phyloP scores from a whole-genome alignment of 1,284 basidiomycete genomes.

The Sporisorium scitamineum region DNA sequence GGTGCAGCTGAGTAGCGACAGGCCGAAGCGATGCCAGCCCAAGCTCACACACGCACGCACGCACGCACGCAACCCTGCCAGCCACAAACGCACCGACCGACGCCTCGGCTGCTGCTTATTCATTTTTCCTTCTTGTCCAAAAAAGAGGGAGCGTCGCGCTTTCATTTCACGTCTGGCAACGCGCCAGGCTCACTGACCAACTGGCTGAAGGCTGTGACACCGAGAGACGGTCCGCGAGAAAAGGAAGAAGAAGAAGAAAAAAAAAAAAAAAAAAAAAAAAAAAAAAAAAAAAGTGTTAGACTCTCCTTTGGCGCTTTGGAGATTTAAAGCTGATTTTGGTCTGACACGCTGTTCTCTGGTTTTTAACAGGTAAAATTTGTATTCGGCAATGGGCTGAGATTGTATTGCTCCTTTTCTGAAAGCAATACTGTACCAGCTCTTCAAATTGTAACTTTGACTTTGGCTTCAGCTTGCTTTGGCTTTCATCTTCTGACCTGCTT shows the following conservation, averaged over 20 bases:
- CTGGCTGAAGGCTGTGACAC: too few species aligned
- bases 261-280: too few species aligned
- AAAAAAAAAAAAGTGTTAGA: slow-evolving; percentile 35
- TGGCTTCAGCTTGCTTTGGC: neutral
- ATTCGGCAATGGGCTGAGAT: neutral
- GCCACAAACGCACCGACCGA: neutral
- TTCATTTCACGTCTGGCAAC: neutral
- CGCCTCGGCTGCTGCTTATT: neutral
- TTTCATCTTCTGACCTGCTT: neutral
- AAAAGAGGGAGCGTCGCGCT: neutral
- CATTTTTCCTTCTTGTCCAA: neutral
- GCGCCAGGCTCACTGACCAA: neutral
- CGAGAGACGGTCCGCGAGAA: slow-evolving; percentile 5
- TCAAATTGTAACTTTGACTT: neutral
- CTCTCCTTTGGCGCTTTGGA: neutral
- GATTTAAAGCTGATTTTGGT: slow-evolving; percentile 8
- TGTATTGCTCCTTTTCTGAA: neutral
- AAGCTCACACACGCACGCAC: neutral
- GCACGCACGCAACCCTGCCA: slow-evolving; percentile 3
- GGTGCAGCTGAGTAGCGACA: neutral
- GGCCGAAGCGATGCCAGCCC: neutral
- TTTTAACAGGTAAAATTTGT: neutral
- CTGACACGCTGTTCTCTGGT: slow-evolving; percentile 1
- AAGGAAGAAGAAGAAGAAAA: too few species aligned
- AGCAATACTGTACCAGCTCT: neutral